phyloP scores from a whole-genome alignment of 768 basidiomycete species.

The Tulasnella calospora region DNA sequence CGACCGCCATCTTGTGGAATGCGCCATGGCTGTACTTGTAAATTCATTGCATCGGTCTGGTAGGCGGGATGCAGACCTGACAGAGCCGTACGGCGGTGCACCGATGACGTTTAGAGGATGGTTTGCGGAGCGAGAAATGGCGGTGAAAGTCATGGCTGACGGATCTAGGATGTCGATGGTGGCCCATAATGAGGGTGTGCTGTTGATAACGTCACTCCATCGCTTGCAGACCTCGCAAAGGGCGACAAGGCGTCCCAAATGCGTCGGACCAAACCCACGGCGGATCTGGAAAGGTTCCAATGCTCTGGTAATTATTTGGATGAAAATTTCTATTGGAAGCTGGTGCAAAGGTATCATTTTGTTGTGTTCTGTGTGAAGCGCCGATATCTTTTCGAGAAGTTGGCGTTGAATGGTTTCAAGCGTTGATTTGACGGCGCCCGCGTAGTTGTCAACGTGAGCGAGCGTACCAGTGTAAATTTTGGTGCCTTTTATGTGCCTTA shows the following conservation, averaged over 20 bases:
- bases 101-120: neutral
- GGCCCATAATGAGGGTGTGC: neutral
- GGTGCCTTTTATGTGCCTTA: too few species aligned
- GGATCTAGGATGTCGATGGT: neutral
- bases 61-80: too few species aligned
- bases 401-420: too few species aligned
- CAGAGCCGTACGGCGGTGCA: too few species aligned
- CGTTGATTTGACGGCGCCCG: too few species aligned
- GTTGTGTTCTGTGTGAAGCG: too few species aligned
- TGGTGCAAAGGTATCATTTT: neutral
- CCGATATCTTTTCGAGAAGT: too few species aligned
- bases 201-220: neutral
- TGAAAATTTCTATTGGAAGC: neutral
- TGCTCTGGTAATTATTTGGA: neutral
- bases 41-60: too few species aligned
- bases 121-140: neutral
- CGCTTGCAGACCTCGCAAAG: neutral
- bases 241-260: neutral
- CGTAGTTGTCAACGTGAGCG: too few species aligned
- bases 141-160: neutral
- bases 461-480: too few species aligned
- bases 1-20: too few species aligned
- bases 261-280: neutral
- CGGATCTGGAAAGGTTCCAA: neutral
- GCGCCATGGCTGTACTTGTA: too few species aligned